A percentile compares a stretch with the other conserved stretches of the same genome.
These are phyloP conservation scores for Lachnellula arida DNA, from an alignment of 2,329 filamentous ascomycete genomes.

Conservation along the genomic window DNA sequence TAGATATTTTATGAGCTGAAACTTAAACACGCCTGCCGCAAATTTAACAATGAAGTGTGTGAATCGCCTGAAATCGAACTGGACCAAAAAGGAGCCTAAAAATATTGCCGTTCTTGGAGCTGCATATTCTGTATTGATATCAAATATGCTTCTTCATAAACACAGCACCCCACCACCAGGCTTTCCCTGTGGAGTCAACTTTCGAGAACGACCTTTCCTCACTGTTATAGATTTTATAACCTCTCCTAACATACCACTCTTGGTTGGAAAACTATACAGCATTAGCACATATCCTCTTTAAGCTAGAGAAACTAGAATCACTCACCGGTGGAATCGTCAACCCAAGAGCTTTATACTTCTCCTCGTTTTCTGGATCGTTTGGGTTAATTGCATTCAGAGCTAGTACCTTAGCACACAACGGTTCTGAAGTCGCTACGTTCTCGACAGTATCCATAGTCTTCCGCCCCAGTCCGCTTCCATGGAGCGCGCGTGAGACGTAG, in stretches of 20 bases:
- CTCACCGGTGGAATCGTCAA: conserved; percentile 12
- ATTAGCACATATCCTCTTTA: not conserved
- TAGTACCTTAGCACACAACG: conserved; percentile 21
- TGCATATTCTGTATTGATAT: not conserved
- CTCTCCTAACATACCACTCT: conserved; percentile 27
- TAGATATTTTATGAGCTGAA: too few species aligned
- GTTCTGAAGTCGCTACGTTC: conserved; percentile 16
- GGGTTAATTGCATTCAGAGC: conserved; percentile 18
- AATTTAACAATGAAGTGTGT: too few species aligned
- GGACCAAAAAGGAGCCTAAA: too few species aligned
- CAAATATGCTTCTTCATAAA: conserved; percentile 21
- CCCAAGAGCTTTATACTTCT: conserved; percentile 13
- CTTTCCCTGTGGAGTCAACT: conserved; percentile 15
- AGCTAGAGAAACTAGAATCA: not conserved
- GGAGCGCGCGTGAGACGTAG: conserved; percentile 25
- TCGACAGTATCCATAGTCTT: conserved; percentile 23
- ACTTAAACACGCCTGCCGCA: too few species aligned
- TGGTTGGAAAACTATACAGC: conserved; percentile 21
- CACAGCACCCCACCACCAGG: conserved; percentile 17
- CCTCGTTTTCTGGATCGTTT: conserved; percentile 8
- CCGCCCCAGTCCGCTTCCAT: conserved; percentile 21
- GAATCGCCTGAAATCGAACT: too few species aligned
- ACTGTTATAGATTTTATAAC: conserved; percentile 19
- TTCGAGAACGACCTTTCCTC: conserved; percentile 12
- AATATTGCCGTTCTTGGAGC: too few species aligned